Evolutionary conservation across 768 basidiomycete species (phyloP).

Genomic region (Lentinula aciculospora): DNA sequence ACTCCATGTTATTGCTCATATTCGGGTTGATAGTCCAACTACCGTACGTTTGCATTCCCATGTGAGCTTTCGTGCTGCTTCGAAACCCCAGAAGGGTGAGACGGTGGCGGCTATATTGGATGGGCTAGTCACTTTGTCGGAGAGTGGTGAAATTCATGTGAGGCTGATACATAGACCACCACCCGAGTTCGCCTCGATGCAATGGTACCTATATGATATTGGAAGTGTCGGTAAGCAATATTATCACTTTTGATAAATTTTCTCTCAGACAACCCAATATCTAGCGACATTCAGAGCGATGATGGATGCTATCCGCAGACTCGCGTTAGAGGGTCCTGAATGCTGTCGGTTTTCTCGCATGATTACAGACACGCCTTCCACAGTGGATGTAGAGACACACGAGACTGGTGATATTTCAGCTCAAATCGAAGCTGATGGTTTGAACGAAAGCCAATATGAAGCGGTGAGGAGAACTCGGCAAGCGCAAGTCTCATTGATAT

Average conservation of each 20-base stretch:
- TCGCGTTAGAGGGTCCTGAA: conserved; percentile 34
- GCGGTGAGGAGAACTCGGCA: conserved; percentile 35
- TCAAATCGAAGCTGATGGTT: conserved; percentile 6
- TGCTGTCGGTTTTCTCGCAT: conserved; percentile 47
- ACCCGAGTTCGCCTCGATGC: conserved; percentile 52
- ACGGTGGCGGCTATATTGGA: conserved; percentile 43
- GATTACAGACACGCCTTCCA: conserved; percentile 30
- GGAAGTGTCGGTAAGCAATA: conserved; percentile 49
- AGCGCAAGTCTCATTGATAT: conserved; percentile 49
- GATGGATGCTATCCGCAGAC: conserved; percentile 53
- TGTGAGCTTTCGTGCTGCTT: conserved; percentile 55
- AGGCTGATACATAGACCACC: conserved; percentile 52
- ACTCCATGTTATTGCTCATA: conserved; percentile 39
- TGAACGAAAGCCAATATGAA: conserved; percentile 47
- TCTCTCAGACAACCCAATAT: not conserved
- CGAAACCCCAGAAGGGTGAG: conserved; percentile 46
- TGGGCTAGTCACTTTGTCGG: conserved; percentile 50
- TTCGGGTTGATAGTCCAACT: conserved; percentile 48
- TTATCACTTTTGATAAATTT: not conserved
- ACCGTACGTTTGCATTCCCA: conserved; percentile 58
- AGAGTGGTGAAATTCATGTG: conserved; percentile 49
- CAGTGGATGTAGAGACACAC: not conserved
- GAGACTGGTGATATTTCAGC: not conserved
- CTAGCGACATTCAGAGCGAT: conserved; percentile 59
- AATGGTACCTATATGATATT: conserved; percentile 62